A percentile compares a stretch with the other conserved stretches of the same genome.
Evolutionary conservation across 2,329 filamentous ascomycete genomes (phyloP).

Genomic region (Colletotrichum viniferum): DNA sequence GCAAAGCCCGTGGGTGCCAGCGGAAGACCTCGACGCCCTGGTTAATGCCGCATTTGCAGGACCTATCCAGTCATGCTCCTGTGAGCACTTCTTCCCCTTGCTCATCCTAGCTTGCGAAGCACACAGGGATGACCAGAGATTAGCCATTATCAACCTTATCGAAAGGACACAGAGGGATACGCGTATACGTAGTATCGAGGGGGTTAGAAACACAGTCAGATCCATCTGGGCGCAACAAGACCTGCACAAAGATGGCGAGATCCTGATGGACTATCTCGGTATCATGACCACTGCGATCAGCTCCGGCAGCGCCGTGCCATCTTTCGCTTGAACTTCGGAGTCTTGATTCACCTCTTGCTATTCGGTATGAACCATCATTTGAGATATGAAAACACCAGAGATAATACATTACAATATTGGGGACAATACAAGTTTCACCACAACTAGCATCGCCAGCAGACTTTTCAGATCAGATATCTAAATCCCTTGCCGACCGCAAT

Average conservation of each 20-base stretch:
- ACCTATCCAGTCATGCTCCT: constrained; percentile 26
- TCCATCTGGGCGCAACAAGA: constrained; percentile 39
- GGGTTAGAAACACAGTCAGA: constrained; percentile 27
- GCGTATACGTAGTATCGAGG: constrained; percentile 27
- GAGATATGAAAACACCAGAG: not conserved
- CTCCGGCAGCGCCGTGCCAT: not conserved
- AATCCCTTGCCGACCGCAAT: constrained; percentile 16
- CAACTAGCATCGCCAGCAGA: accelerated
- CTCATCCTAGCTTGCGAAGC: constrained; percentile 39
- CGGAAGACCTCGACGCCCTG: constrained; percentile 21
- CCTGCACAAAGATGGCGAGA: constrained; percentile 32
- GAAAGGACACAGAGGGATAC: constrained; percentile 24
- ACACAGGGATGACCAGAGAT: constrained; percentile 34
- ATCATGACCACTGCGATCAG: constrained; percentile 22
- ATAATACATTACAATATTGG: accelerated
- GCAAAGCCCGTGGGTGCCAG: constrained; percentile 27
- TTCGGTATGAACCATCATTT: not conserved
- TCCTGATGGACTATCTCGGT: constrained; percentile 32
- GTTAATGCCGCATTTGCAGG: constrained; percentile 10
- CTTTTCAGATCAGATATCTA: constrained; percentile 17
- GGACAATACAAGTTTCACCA: accelerated
- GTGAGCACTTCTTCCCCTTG: constrained; percentile 37
- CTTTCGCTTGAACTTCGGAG: not conserved
- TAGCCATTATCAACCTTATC: constrained; percentile 32
- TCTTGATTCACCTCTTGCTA: accelerated